Base-by-base conservation (phyloP, 371 early-diverging fungal genomes). In the Neoconidiobolus thromboides region DNA sequence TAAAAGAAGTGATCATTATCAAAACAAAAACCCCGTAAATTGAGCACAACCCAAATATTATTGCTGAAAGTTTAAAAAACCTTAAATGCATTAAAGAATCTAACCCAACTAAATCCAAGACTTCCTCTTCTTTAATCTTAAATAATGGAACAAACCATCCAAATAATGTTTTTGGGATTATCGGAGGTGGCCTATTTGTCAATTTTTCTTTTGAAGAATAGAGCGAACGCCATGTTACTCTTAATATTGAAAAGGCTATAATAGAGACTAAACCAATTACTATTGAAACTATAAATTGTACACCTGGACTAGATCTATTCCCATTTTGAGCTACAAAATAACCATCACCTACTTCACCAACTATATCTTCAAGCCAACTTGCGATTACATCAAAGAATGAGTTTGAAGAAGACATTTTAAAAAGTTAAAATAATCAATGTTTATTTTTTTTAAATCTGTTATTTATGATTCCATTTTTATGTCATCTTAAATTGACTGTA, bases 61-160 rank as follows among this genome's bases (percentile, higher is more conserved):
- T 59, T 7, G 48, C 7, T 42, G 50, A 15, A 3, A 59, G n/a
- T n/a, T 48, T 38, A 39, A 83, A 65, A 66, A 77, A 81, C 2
- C 79, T 76, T n/a, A 83, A 62, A 63, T 43, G 43, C 80, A 83
- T 80, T 36, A 77, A 74, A 0, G 83, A 78, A 52, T 83, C 83
- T 6, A 83, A 62, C 7, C 83, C 83, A 0, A 77, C 76, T 58
- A 73, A 39, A n/a, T 47, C 14, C 2, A 59, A 15, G 4, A 59
- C 9, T 49, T 59, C 15, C 3, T 4, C 6, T 41, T 59, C 48
- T 2, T 36, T 48, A 6, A 59, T 48, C 4, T 51, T 37, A 42
- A 9, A 48, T 39, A 59, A 14, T 1, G 50, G 60, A 2, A 47
- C n/a, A 6, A 51, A n/a, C 60, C 60, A 59, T 10, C 60, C 60